A percentile compares a stretch with the other conserved stretches of the same genome.
Evolutionary conservation across 2,329 filamentous ascomycete genomes (phyloP).

Genomic region (Aureobasidium uvarum): DNA sequence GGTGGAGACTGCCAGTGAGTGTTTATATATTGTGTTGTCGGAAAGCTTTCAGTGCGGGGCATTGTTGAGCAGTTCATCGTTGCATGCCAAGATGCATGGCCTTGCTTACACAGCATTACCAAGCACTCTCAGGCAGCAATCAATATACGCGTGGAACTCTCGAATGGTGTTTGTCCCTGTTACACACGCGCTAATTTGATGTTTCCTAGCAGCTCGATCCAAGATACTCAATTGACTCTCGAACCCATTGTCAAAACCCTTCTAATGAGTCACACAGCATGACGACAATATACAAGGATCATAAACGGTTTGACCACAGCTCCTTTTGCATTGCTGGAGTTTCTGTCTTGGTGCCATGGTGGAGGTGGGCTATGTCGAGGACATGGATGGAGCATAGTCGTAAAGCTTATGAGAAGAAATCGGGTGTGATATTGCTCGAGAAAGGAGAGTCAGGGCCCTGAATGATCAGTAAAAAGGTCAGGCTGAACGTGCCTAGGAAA

Average conservation of each 20-base stretch:
- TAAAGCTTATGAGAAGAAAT: neutral
- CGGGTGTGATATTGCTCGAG: neutral
- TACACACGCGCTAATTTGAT: too few relatives aligned
- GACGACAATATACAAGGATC: too few relatives aligned
- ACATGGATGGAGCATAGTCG: neutral
- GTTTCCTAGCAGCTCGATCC: too few relatives aligned
- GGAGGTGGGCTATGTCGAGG: conserved; percentile 37
- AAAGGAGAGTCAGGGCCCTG: neutral
- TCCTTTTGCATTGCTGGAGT: too few relatives aligned
- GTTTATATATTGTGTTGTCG: neutral
- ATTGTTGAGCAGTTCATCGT: neutral
- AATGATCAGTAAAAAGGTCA: neutral
- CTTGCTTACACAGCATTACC: conserved; percentile 7
- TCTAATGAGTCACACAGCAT: neutral
- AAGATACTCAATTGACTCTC: too few relatives aligned
- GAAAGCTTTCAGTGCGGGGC: neutral
- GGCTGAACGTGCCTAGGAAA: neutral
- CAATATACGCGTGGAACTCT: neutral
- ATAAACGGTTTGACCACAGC: neutral
- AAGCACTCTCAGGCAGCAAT: neutral
- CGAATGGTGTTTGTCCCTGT: too few relatives aligned
- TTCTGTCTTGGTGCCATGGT: neutral
- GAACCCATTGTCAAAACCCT: neutral
- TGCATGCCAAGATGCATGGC: neutral
- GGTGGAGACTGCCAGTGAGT: too few relatives aligned